Evolutionary conservation across 352 stramenopile genomes (phyloP), one percentile per base, ranked within the genome.

Genomic region (Blastocystis sp.): DNA sequence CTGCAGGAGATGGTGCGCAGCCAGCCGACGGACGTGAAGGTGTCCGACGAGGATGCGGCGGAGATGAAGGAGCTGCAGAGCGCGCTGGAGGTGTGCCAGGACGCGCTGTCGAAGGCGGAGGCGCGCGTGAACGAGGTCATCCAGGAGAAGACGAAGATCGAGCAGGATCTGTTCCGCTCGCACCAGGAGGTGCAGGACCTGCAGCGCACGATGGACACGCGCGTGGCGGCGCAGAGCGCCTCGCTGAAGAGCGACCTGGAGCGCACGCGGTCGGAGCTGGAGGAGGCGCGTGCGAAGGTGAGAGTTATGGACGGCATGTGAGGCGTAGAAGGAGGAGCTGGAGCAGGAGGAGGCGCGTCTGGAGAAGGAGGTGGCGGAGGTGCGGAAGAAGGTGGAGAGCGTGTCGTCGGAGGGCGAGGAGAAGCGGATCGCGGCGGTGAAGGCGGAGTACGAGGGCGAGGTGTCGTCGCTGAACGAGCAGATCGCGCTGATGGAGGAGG

Each of bases 1-100:
- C 65, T 87, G 19, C 77, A 87, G 40, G 77, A 87, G 48, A 87
- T 87, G 77, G 77, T 87, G 21, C 77, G 77, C 4, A 87, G 59
- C 34, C 62, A 74, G 48, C 77, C 77, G 34, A 38, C 28, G 2
- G 77, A 21, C 3, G 28, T 10, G 21, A 24, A 24, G 17, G 45
- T 24, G 11, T n/a, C 24, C 28, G 45, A 19, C 7, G 62, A 69
- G 40, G 62, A 45, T 17, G 63, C 43, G 3, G 57, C 63, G 52
- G 62, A 87, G 45, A 77, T 87, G 62, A 74, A 87, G 48, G 59
- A 45, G 42, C 65, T 87, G 40, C 62, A 87, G 45, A n/a, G 48
- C 7, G 63, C 60, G 10, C 48, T 87, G 45, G 77, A 87, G 14
- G 42, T 52, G 3, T 61, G 38, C n/a, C 77, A 87, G 52, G 60